Evolutionary conservation across 768 basidiomycete species (phyloP), one percentile per base, ranked within the genome.

Genomic region (Sporobolomyces pararoseus): DNA sequence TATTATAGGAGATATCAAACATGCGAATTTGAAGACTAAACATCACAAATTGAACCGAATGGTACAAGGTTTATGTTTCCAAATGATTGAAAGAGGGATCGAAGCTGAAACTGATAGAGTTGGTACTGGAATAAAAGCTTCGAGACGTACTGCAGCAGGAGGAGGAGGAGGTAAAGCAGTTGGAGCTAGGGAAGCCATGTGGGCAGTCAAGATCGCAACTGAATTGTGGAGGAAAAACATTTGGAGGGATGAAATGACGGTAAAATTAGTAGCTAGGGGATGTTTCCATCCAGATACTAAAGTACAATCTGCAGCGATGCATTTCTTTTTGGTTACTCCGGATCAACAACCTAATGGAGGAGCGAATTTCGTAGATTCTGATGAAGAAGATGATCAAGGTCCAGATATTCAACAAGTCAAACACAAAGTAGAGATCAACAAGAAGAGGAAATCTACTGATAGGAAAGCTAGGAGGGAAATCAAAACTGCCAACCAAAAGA

Each of bases 41-140:
- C 96, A 97, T 77, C 92, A 96, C 82, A 94, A 95, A 79, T 86
- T 99, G 32, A 99, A 99, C 78, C 86, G 91, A 44, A 88, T 92
- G 27, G 91, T 99, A 0, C 96, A 99, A 78, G 88, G 91, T 17
- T 89, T 98, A 85, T 83, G 98, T 35, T 98, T 98, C 78, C 85
- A 86, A 51, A 98, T 98, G 94, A 86, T 97, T 12, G 94, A 96
- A 79, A 86, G 88, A 46, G 93, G 92, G 17, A 90, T 92, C 88
- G 86, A 86, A 47, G 87, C 83, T 1, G 87, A 91, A 75, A 86
- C 91, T 21, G 78, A 86, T 21, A 89, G 91, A 16, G 87, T 93
- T 82, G 93, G 91, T 79, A 92, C 75, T 88, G 6, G 91, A 87
- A 76, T 77, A 84, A n/a, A 81, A 84, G 70, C 82, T 81, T 34